phyloP scores from a whole-genome alignment of 805 yeast genomes.

The Metschnikowia peoriensis region DNA sequence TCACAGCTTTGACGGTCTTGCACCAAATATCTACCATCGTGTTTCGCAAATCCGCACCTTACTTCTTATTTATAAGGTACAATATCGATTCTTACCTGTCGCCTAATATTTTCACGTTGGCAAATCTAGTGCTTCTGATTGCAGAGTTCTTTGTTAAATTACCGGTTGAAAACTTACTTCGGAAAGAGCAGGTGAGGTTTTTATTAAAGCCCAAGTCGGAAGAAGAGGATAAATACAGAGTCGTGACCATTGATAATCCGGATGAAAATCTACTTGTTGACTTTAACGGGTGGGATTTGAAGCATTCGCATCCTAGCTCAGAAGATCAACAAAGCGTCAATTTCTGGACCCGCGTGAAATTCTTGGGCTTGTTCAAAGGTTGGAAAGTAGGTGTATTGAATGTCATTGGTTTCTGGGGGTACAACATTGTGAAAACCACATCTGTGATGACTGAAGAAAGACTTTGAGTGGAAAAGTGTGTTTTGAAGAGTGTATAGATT shows the following conservation, averaged over 20 bases:
- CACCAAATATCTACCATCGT: conserved; percentile 60
- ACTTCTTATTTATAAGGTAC: conserved; percentile 53
- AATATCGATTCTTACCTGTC: conserved; percentile 67
- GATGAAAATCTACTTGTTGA: conserved; percentile 56
- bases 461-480: conserved; percentile 8
- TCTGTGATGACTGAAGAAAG: conserved; percentile 19
- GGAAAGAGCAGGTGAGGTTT: conserved; percentile 78
- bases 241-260: conserved; percentile 44
- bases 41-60: conserved; percentile 66
- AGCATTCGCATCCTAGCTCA: conserved; percentile 1
- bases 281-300: conserved; percentile 23
- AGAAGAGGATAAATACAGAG: conserved; percentile 33
- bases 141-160: conserved; percentile 70
- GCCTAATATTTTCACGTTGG: conserved; percentile 57
- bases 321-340: conserved; percentile 32
- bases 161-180: conserved; percentile 82
- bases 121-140: conserved; percentile 59
- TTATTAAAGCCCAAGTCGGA: conserved; percentile 43
- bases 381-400: conserved; percentile 88
- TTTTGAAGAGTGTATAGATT: too few relatives aligned
- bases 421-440: conserved; percentile 54
- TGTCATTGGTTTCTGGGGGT: conserved; percentile 80
- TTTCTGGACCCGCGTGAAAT: conserved; percentile 38
- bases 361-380: conserved; percentile 64
- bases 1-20: conserved; percentile 49